Evolutionary conservation across 257 asterid species (phyloP), one percentile per base, ranked within the genome.

Genomic region (Dorcoceras hygrometricum): DNA sequence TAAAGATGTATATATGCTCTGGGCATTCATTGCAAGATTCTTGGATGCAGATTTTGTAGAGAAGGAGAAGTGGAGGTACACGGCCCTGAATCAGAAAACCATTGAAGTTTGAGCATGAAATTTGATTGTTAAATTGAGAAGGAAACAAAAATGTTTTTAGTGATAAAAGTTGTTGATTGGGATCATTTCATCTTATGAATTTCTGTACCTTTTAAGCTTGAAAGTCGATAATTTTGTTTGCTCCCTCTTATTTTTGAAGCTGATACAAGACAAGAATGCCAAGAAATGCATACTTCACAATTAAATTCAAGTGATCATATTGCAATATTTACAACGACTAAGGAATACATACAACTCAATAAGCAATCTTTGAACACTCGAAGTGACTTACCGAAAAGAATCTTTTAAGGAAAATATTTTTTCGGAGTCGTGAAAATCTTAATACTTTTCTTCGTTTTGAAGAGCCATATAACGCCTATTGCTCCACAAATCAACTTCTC

Each of bases 11-110:
- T 87, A 92, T 74, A 75, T 78, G 79, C 81, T 92, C 16, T 92
- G 98, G 98, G 84, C 84, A 32, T 93, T 93, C 58, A 57, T 93
- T 16, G 94, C 96, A 18, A 93, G 75, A 79, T 93, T 93, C 61
- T 81, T 93, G 59, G 99, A 90, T 70, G 97, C 96, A 4, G 99
- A 93, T 62, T 93, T 86, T 62, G 95, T 90, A 50, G 96, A 93
- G 78, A 93, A 90, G 84, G 97, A 93, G 79, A 78, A 90, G 9
- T 92, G 98, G 98, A 86, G 98, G 66, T 92, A 93, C 65, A 86
- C 94, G 2, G 86, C 97, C 19, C 83, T 90, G 70, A 83, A 89
- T 80, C 94, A 90, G 43, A 86, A 83, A 73, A 90, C 89, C 4
- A 67, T 86, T 9, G 95, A 93, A 84, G 85, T 89, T 76, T 89